Percentiles rank a stretch among this genome's conserved stretches.
phyloP scores from a whole-genome alignment of 148 eudicot genomes.

The Polygonum aviculare region DNA sequence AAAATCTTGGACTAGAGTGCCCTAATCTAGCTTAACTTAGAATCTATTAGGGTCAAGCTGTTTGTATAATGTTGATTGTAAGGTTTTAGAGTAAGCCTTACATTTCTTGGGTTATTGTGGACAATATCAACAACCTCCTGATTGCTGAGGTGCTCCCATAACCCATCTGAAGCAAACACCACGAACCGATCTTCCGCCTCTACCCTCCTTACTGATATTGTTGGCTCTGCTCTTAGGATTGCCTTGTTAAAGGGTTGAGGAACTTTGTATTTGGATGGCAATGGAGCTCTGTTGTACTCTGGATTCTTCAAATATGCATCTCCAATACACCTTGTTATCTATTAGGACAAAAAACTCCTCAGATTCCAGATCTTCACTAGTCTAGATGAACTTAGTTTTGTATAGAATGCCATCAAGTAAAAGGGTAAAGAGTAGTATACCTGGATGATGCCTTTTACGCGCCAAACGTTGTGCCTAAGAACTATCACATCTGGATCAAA shows the following conservation, averaged over 20 bases:
- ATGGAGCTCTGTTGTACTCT: conserved; percentile 70
- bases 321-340: conserved; percentile 83
- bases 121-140: conserved; percentile 84
- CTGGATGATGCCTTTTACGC: conserved; percentile 95
- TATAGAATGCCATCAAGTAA: background rate
- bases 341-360: conserved; percentile 4
- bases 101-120: conserved; percentile 39
- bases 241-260: conserved; percentile 44
- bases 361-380: background rate
- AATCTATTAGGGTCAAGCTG: background rate
- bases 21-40: background rate
- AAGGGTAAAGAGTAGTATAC: conserved; percentile 21
- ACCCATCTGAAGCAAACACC: conserved; percentile 83
- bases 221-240: conserved; percentile 60
- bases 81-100: conserved; percentile 27
- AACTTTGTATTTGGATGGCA: conserved; percentile 57
- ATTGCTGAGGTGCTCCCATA: conserved; percentile 87
- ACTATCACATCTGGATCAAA: conserved; percentile 65
- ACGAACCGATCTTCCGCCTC: conserved; percentile 60
- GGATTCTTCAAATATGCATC: conserved; percentile 75
- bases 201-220: conserved; percentile 43
- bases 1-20: background rate
- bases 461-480: conserved; percentile 75
- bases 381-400: background rate
- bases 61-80: background rate